Conservation (phyloP, 192 early-diverging fungal species). For the Helicostylum pulchrum region DNA sequence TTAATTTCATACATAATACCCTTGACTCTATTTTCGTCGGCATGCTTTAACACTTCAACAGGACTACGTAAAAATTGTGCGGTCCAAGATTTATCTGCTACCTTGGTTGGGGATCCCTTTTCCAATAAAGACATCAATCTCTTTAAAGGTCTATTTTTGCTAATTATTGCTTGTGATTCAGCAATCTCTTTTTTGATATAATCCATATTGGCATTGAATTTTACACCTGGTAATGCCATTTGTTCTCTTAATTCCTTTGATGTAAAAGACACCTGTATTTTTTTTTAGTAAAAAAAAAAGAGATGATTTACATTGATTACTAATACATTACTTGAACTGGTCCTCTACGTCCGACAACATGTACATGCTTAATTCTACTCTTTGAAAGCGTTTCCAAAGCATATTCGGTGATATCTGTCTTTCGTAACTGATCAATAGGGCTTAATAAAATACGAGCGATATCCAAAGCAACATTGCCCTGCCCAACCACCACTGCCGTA, state of each 20-base stretch:
- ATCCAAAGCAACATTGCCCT: conserved; percentile 95
- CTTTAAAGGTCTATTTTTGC: conserved; percentile 64
- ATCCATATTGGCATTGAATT: conserved; percentile 59
- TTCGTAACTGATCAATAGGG: conserved; percentile 63
- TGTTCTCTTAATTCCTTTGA: conserved; percentile 96
- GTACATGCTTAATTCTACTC: conserved; percentile 77
- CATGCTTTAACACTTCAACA: conserved; percentile 41
- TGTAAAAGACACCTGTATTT: conserved; percentile 74
- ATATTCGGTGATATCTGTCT: conserved; percentile 82
- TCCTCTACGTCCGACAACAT: conserved; percentile 87
- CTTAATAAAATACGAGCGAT: conserved; percentile 83
- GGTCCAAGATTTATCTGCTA: conserved; percentile 58
- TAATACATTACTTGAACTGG: conserved; percentile 69
- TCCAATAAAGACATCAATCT: conserved; percentile 83
- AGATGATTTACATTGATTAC: not conserved
- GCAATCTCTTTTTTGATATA: conserved; percentile 56
- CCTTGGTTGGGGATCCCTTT: conserved; percentile 40
- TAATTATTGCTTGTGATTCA: conserved; percentile 30
- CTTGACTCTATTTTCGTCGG: conserved; percentile 19
- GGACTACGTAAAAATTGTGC: conserved; percentile 77
- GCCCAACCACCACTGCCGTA: conserved; percentile 80
- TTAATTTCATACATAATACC: conserved; percentile 64
- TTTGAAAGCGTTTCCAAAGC: conserved; percentile 64
- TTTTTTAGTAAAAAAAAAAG: not conserved
- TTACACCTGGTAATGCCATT: conserved; percentile 64